Evolutionary conservation across 116 monocot genomes (phyloP), one percentile per base, ranked within the genome.

Genomic region (Iris pallida): DNA sequence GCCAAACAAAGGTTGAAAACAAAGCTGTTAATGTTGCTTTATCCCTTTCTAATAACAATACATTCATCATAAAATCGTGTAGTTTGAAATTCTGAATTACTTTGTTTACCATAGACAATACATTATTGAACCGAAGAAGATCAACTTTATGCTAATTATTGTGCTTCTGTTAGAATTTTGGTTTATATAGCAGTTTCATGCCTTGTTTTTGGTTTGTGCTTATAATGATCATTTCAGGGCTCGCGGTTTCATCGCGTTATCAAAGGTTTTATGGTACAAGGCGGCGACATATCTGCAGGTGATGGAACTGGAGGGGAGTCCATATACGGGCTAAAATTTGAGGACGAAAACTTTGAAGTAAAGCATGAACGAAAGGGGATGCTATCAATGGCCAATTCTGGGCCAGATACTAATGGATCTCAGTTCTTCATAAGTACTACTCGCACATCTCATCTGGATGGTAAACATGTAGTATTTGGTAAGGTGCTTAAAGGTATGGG

Each of bases 391-490:
- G 90, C 86, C 63, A 94, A 94, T 71, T 73, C 88, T 40, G 90
- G 90, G 7, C 79, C 84, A 16, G 76, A 87, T 49, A 83, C 94
- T 15, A 94, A 94, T 68, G 90, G 88, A 0, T 94, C 94, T 55
- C 94, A 90, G 64, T 94, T 94, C 75, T 90, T 90, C 43, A 94
- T 94, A 41, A 90, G 85, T 42, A 94, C 94, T 15, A 85, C 90
- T 11, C 64, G 94, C 30, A 90, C 88, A 41, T 59, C 94, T 47
- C 94, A 94, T 78, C 71, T 94, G 62, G 94, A 94, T 81, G 87
- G 90, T 13, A 94, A 88, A 42, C 90, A 94, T 75, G 94, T 94
- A 64, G 90, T 94, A 8, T 94, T 94, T 74, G 94, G 83, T 20
- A 61, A 89, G 75, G 90, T 90, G 16, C 41, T 85, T 16, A 94